Percentiles rank a stretch among this genome's conserved stretches.
Evolutionary conservation across 139 green algal species (phyloP).

Genomic region (Helicosporidium sp.): DNA sequence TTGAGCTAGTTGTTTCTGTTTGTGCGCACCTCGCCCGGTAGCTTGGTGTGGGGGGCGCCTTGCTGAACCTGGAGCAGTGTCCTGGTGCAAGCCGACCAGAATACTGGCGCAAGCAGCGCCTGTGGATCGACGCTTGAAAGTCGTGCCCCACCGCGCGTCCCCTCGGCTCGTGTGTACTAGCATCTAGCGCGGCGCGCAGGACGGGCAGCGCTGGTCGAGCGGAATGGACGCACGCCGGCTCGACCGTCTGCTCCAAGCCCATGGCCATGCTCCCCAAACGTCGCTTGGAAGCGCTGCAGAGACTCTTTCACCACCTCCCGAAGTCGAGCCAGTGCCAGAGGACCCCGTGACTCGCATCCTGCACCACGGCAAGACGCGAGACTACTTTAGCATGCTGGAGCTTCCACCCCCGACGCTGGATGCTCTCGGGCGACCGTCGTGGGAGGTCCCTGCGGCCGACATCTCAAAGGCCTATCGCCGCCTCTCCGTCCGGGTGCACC

Average conservation of each 20-base stretch:
- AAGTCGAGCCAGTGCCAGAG: not conserved
- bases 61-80: no score
- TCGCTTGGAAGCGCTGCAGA: not conserved
- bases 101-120: no score
- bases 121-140: no score
- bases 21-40: no score
- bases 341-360: no score
- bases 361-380: no score
- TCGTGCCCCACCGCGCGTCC: no score
- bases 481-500: conserved; percentile 55
- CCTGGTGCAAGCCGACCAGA: no score
- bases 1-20: no score
- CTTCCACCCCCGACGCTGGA: conserved; percentile 39
- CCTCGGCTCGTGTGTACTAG: no score
- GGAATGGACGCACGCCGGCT: conserved; percentile 17
- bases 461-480: conserved; percentile 45
- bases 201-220: not conserved
- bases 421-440: conserved; percentile 34
- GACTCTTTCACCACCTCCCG: not conserved
- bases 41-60: no score
- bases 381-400: conserved; percentile 45
- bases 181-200: no score
- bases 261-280: not conserved
- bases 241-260: conserved; percentile 26
- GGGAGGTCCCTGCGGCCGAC: conserved; percentile 28